These are phyloP conservation scores for Verticillium klebahnii DNA, from an alignment of 2,329 filamentous ascomycete genomes.

Conservation along the genomic window DNA sequence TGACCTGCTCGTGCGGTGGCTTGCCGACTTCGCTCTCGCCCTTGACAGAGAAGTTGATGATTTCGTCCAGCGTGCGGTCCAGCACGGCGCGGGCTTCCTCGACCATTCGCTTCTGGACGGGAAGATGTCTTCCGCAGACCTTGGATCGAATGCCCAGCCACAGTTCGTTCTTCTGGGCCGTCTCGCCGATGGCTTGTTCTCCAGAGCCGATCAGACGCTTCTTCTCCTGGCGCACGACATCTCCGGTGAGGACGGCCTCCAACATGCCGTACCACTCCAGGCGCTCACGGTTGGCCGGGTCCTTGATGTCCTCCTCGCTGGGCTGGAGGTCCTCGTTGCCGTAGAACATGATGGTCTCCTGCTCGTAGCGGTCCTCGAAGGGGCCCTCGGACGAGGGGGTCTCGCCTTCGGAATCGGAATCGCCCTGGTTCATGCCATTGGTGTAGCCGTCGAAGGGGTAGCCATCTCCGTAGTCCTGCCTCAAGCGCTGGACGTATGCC, in stretches of 20 bases:
- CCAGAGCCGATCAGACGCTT: constrained; percentile 82
- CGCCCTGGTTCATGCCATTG: constrained; percentile 61
- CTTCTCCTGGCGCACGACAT: constrained; percentile 97
- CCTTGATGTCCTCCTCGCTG: constrained; percentile 82
- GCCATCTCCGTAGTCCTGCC: constrained; percentile 61
- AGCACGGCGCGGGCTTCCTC: constrained; percentile 76
- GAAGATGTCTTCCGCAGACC: constrained; percentile 75
- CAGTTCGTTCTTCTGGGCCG: constrained; percentile 71
- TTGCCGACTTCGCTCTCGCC: constrained; percentile 90
- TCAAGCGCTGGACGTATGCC: constrained; percentile 88
- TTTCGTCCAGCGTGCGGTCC: constrained; percentile 74
- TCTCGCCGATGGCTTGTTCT: constrained; percentile 51
- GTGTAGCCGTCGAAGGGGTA: constrained; percentile 53
- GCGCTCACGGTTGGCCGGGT: constrained; percentile 81
- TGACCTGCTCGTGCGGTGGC: constrained; percentile 80
- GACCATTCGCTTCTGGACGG: constrained; percentile 80
- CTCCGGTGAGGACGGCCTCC: constrained; percentile 88
- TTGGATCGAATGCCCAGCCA: constrained; percentile 87
- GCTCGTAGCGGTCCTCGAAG: constrained; percentile 83
- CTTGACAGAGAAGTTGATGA: constrained; percentile 90
- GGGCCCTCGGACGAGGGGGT: constrained; percentile 81
- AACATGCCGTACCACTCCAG: constrained; percentile 99
- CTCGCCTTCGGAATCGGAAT: constrained; percentile 86
- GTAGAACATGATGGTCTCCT: constrained; percentile 89
- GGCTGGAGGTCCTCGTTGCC: constrained; percentile 86